Base-by-base conservation (phyloP, 2,329 filamentous ascomycete genomes). In the Graphium sp. region DNA sequence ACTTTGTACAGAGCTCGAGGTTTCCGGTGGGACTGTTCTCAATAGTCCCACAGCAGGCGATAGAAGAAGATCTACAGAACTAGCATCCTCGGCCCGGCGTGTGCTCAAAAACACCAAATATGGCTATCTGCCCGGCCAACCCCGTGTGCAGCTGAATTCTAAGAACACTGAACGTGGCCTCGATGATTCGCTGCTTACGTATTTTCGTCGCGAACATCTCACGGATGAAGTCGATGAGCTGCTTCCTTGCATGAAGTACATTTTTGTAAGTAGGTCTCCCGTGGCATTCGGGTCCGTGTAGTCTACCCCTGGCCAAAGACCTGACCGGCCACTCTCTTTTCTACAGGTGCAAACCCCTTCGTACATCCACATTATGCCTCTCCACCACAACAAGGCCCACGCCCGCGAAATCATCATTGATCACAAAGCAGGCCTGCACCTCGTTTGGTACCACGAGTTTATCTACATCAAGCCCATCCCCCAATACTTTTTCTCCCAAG, bases 391-490 rank as follows among this genome's bases (percentile, higher is more conserved):
- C 35, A 32, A 34, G 5, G 43, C 53, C 3, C 47, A 49, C 14
- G 44, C 43, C 0, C 52, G 56, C 7, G 34, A 45, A 7, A 47
- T 60, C 30, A 30, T 54, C 9, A 37, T 58, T 7, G 49, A 48
- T 4, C 53, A 60, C 34, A 39, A 49, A 19, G 46, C 52, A 2
- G 45, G 49, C 7, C 42, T 60, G 12, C 56, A 60, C 31, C 43
- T 59, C 5, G 44, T 58, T 8, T 58, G 53, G 54, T 42, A 47
- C 32, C 40, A 49, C 32, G 41, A 50, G 28, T 36, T 41, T 8
- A 52, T 60, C 21, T 56, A 50, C 37, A 39, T 59, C 40, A 58
- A 58, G 32, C 56, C 55, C 0, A 37, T 60, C 5, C 53, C 55
- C 1, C 37, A 34, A 7, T 55, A 48, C 32, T 41, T 56, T 7